Evolutionary conservation across 192 early-diverging fungal species (phyloP), one percentile per base, ranked within the genome.

Genomic region (Obelidium mucronatum): DNA sequence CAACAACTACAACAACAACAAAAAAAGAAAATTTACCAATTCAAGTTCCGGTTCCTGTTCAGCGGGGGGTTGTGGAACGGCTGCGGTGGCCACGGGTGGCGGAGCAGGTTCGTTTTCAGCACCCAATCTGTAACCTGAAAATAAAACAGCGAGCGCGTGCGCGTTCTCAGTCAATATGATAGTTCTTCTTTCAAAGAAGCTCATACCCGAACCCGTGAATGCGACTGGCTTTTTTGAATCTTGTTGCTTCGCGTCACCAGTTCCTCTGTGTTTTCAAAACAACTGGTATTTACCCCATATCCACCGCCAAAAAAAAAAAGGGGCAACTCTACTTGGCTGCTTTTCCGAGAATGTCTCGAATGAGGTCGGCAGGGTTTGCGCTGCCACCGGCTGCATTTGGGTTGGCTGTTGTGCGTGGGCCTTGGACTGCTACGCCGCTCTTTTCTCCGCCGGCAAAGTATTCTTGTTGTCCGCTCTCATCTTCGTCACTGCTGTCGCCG

Each of bases 381-480:
- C 51, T 52, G 51, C 15, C 13, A n/a, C 51, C 51, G 13, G 13
- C 51, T 6, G 11, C 44, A 48, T 48, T 48, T 48, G 44, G 44
- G 44, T 36, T 36, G n/a, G n/a, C n/a, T 74, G 51, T 51, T 78
- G 74, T 63, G 26, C 80, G 77, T 6, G 81, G 79, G 19, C 84
- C 85, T 59, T 76, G 75, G 44, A 66, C 33, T 4, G 85, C 78
- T 48, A 91, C 94, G n/a, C 88, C 96, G 83, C 93, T 96, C 79
- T 94, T 94, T 81, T 97, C 97, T 35, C 97, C 97, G 3, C 96
- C 97, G 24, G 96, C 90, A 87, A 92, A 99, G 75, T 89, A 95
- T 71, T 92, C 69, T 54, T 84, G 54, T 24, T 76, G 70, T n/a
- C 83, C 83, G 5, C 67, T 63, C 1, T 75, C 64, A 2, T 40